These are phyloP conservation scores for Vitis amurensis DNA, from an alignment of 164 flowering plant genomes.

Conservation along the genomic window DNA sequence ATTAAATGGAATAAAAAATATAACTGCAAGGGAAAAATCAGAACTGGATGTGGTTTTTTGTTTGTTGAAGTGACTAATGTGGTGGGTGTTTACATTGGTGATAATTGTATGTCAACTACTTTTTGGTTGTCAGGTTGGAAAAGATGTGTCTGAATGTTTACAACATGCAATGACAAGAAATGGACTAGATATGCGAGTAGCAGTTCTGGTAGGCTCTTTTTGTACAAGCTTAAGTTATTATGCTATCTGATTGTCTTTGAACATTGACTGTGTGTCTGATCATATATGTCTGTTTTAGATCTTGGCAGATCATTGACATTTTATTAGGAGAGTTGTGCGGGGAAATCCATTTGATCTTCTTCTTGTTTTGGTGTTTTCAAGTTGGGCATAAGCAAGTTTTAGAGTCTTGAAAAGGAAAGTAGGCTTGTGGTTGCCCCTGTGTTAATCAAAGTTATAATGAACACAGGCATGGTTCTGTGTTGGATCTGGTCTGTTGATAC, in stretches of 20 bases:
- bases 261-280: no score
- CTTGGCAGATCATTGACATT: neutral
- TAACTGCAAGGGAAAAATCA: neutral
- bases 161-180: slow-evolving; percentile 55
- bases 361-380: no score
- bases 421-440: no score
- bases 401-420: no score
- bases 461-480: no score
- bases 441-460: no score
- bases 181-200: slow-evolving; percentile 71
- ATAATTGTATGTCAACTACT: neutral
- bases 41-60: neutral
- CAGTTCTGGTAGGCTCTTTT: slow-evolving; percentile 57
- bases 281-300: neutral
- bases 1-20: neutral
- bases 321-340: neutral
- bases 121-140: slow-evolving; percentile 51
- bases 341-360: no score
- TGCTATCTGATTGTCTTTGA: neutral
- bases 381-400: no score
- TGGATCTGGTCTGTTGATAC: no score
- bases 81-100: neutral
- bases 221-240: neutral
- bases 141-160: slow-evolving; percentile 63
- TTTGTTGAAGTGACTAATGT: neutral